A percentile compares a stretch with the other conserved stretches of the same genome.
Conservation (phyloP, 371 early-diverging fungal genomes). For the Lichtheimia corymbifera region DNA sequence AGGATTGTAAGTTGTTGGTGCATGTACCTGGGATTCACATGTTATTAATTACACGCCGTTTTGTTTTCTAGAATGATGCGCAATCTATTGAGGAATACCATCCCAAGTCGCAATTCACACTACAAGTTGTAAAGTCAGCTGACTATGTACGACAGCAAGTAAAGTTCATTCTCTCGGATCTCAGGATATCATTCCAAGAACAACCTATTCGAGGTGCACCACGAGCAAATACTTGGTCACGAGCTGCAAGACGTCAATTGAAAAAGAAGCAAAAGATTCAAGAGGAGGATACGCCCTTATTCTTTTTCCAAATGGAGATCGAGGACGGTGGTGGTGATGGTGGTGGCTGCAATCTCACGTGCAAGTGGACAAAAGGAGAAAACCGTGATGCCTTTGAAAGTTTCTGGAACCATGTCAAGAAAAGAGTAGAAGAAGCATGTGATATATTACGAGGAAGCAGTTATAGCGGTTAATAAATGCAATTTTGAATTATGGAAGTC, state of each 20-base stretch:
- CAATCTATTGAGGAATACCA: slow-evolving; percentile 24
- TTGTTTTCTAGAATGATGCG: slow-evolving; percentile 9
- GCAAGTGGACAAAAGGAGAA: slow-evolving; percentile 40
- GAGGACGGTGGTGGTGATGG: too few species aligned
- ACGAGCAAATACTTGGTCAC: slow-evolving; percentile 50
- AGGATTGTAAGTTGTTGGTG: slow-evolving; percentile 23
- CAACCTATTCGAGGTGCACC: slow-evolving; percentile 19
- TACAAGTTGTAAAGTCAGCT: slow-evolving; percentile 12
- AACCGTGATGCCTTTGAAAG: slow-evolving; percentile 42
- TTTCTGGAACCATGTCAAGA: slow-evolving; percentile 56
- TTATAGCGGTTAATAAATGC: slow-evolving; percentile 1
- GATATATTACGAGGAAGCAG: slow-evolving; percentile 36
- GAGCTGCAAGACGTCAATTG: slow-evolving; percentile 42
- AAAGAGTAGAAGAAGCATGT: slow-evolving; percentile 55
- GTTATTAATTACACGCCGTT: neutral
- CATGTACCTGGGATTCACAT: neutral
- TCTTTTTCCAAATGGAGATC: slow-evolving; percentile 24
- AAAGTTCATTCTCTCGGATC: slow-evolving; percentile 26
- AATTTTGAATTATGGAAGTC: neutral
- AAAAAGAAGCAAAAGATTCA: slow-evolving; percentile 25
- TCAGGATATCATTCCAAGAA: slow-evolving; percentile 22
- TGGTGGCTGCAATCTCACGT: slow-evolving; percentile 17
- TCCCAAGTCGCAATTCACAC: slow-evolving; percentile 34
- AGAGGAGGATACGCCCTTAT: slow-evolving; percentile 16
- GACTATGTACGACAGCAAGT: slow-evolving; percentile 13